A percentile compares a stretch with the other conserved stretches of the same genome.
Evolutionary conservation across 805 yeast species (phyloP).

Genomic region (Middelhovenomyces tepae): DNA sequence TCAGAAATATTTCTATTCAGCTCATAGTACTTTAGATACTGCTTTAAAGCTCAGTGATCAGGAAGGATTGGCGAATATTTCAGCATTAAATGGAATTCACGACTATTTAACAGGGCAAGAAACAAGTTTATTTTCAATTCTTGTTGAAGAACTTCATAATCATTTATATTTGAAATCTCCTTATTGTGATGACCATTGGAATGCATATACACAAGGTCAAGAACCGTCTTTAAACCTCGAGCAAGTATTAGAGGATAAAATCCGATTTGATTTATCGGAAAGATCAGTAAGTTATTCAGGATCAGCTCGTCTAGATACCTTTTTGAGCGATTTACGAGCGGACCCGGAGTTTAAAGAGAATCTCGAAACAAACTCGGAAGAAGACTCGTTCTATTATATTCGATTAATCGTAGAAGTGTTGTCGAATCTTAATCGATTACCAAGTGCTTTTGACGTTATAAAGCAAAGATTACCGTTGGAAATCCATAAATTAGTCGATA

Average conservation of each 20-base stretch:
- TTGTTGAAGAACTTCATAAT: constrained; percentile 67
- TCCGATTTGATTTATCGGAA: constrained; percentile 18
- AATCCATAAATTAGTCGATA: constrained; percentile 50
- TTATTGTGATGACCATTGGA: constrained; percentile 25
- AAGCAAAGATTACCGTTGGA: constrained; percentile 51
- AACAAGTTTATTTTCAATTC: constrained; percentile 48
- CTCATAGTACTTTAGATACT: constrained; percentile 44
- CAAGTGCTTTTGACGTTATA: constrained; percentile 47
- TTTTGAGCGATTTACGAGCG: constrained; percentile 7
- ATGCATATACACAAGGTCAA: constrained; percentile 16
- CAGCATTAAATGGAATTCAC: constrained; percentile 26
- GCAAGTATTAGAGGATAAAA: constrained; percentile 20
- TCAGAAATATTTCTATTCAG: constrained; percentile 61
- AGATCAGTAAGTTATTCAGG: constrained; percentile 17
- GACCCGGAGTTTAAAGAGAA: constrained; percentile 4
- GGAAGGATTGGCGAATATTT: constrained; percentile 23
- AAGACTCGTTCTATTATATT: constrained; percentile 47
- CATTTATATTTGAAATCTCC: constrained; percentile 55
- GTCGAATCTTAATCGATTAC: constrained; percentile 51
- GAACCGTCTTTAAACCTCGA: constrained; percentile 15
- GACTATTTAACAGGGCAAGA: constrained; percentile 30
- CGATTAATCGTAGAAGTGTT: constrained; percentile 47
- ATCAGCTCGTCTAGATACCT: constrained; percentile 17
- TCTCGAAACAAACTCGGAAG: constrained; percentile 25
- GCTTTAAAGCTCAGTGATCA: constrained; percentile 31